Conservation (phyloP, 2,329 filamentous ascomycete species). For the Amauroascus niger region DNA sequence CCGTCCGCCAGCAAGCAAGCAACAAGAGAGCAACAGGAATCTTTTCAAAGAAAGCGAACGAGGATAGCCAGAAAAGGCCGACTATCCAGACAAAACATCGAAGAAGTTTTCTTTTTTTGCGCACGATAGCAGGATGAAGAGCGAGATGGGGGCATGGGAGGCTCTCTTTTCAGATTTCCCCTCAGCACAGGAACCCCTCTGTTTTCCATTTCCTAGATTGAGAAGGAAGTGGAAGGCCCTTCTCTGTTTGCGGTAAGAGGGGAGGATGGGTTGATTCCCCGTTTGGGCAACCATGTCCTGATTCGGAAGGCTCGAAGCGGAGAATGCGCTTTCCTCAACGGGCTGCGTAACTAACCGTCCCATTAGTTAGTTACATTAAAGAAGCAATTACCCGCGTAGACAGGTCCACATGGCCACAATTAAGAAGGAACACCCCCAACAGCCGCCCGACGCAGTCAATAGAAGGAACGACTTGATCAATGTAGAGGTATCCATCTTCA, state of each 20-base stretch:
- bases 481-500: no score
- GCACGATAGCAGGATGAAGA: background rate
- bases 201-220: background rate
- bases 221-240: background rate
- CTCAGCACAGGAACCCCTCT: background rate
- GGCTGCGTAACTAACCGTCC: no score
- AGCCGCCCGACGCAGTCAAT: no score
- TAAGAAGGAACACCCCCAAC: no score
- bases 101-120: background rate
- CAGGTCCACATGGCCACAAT: no score
- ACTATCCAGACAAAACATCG: conserved; percentile 5
- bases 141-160: background rate
- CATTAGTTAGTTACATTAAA: no score
- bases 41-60: background rate
- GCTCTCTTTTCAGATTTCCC: background rate
- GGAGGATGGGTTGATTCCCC: no score
- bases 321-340: no score
- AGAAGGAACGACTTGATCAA: no score
- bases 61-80: background rate
- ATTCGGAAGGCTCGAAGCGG: no score
- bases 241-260: background rate
- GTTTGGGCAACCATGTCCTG: no score
- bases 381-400: no score
- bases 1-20: background rate
- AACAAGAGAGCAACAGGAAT: background rate